These are phyloP conservation scores for Ophioceras dolichostomum DNA, from an alignment of 2,329 filamentous ascomycete genomes.

Conservation along the genomic window DNA sequence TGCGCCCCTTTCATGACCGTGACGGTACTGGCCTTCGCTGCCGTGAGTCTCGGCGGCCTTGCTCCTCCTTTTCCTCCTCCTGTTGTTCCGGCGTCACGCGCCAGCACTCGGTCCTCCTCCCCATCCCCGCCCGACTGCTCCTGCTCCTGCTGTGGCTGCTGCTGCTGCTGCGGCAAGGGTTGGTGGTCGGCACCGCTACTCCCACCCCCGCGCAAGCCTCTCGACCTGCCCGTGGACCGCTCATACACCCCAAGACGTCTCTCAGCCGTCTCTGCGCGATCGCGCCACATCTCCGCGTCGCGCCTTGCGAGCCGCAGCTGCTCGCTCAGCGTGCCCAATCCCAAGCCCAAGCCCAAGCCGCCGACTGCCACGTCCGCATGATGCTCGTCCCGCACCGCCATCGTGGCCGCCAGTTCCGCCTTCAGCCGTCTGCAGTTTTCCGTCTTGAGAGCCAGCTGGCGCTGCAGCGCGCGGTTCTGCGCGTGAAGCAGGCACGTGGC, in stretches of 20 bases:
- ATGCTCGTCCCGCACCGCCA: no score
- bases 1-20: no score
- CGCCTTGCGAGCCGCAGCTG: constrained; percentile 29
- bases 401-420: constrained; percentile 30
- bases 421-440: constrained; percentile 33
- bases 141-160: no score
- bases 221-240: constrained; percentile 7
- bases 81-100: not conserved
- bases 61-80: not conserved
- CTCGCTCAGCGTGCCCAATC: constrained; percentile 30
- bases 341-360: not conserved
- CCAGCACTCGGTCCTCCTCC: not conserved
- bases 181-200: no score
- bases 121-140: not conserved
- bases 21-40: no score
- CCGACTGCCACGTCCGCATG: no score
- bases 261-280: constrained; percentile 43
- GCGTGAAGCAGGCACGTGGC: constrained; percentile 24
- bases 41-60: no score
- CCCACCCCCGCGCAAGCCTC: not conserved
- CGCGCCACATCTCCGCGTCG: constrained; percentile 37
- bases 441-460: constrained; percentile 28
- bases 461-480: constrained; percentile 36
- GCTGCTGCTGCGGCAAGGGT: no score
- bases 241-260: constrained; percentile 35